Conservation (phyloP, 257 asterid genomes). For the Primulina eburnea region DNA sequence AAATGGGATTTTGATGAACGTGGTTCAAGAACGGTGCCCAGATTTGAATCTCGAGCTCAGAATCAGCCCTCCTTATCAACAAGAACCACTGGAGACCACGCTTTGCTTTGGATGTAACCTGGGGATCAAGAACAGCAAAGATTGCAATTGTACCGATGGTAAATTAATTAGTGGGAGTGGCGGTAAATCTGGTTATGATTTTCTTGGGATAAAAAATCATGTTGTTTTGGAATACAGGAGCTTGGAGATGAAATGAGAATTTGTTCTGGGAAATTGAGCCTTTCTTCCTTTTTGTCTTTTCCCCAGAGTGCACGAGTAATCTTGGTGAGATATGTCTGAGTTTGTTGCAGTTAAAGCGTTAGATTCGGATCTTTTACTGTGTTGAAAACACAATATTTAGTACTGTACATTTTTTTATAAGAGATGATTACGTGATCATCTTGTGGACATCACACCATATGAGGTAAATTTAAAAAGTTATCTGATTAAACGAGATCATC, state of each 20-base stretch:
- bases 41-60: conserved; percentile 86
- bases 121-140: conserved; percentile 59
- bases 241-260: conserved; percentile 49
- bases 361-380: too few relatives aligned
- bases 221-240: conserved; percentile 68
- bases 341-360: too few relatives aligned
- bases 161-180: conserved; percentile 22
- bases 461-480: too few relatives aligned
- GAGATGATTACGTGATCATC: too few relatives aligned
- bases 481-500: too few relatives aligned
- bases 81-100: conserved; percentile 25
- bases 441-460: too few relatives aligned
- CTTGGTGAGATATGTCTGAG: background rate
- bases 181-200: conserved; percentile 47
- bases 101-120: conserved; percentile 70
- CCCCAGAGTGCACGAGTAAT: conserved; percentile 11
- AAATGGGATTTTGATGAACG: conserved; percentile 7
- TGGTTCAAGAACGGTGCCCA: conserved; percentile 50
- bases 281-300: background rate
- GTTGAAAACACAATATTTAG: too few relatives aligned
- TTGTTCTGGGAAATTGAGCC: background rate
- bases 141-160: conserved; percentile 44
- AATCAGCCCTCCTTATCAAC: conserved; percentile 70
- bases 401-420: too few relatives aligned
- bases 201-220: conserved; percentile 49